Evolutionary conservation across 495 filamentous ascomycete genomes (phyloP).

Genomic region (Talaromyces adpressus): DNA sequence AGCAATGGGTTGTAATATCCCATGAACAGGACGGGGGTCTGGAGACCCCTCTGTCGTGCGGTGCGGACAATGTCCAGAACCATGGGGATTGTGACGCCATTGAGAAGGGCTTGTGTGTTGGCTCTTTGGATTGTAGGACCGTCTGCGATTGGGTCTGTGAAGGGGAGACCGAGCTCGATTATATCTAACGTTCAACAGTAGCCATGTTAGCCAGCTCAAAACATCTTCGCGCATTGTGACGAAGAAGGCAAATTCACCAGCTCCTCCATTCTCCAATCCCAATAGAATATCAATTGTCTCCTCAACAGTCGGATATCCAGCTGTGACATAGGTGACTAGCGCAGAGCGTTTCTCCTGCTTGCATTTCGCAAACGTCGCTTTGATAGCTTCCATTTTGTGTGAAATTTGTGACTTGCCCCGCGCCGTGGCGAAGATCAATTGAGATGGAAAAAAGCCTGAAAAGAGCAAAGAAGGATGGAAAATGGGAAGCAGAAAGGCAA

Average conservation of each 20-base stretch:
- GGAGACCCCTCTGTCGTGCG: slow-evolving; percentile 67
- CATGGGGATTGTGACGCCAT: slow-evolving; percentile 75
- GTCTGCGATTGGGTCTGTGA: slow-evolving; percentile 97
- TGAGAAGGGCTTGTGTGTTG: slow-evolving; percentile 79
- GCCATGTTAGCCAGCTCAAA: neutral
- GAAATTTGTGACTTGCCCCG: neutral
- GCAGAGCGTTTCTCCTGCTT: slow-evolving; percentile 62
- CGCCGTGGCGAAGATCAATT: slow-evolving; percentile 13
- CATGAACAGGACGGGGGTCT: slow-evolving; percentile 85
- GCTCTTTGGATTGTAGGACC: slow-evolving; percentile 90
- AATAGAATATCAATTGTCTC: slow-evolving; percentile 78
- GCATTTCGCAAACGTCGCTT: slow-evolving; percentile 80
- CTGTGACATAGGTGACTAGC: slow-evolving; percentile 93
- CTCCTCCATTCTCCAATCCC: slow-evolving; percentile 86
- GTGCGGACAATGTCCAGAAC: slow-evolving; percentile 74
- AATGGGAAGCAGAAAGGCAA: neutral
- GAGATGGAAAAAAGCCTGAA: neutral
- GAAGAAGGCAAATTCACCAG: slow-evolving; percentile 50
- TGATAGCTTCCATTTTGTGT: slow-evolving; percentile 66
- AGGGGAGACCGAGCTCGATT: slow-evolving; percentile 64
- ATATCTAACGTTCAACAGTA: slow-evolving; percentile 21
- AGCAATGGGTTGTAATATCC: slow-evolving; percentile 97
- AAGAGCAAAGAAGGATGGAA: neutral
- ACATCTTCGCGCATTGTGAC: neutral
- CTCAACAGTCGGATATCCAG: slow-evolving; percentile 80